Percentiles rank a stretch among this genome's conserved stretches.
Evolutionary conservation across 208 protist species (phyloP).

Genomic region (Angomonas ambiguus): DNA sequence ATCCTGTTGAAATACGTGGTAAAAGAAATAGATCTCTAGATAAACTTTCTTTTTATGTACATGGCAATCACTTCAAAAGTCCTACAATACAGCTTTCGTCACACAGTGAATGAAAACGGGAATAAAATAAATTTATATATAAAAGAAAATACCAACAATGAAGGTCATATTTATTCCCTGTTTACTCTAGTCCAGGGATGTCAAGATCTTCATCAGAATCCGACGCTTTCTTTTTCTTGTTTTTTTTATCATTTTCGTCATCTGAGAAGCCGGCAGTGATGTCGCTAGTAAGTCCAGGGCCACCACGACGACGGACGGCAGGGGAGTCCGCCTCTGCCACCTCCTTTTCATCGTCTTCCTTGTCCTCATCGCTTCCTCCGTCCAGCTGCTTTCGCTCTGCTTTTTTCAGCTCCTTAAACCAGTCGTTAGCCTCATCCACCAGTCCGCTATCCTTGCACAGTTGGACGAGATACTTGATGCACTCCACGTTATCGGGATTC

Average conservation of each 20-base stretch:
- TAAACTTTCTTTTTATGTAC: too few relatives aligned
- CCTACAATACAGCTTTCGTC: too few relatives aligned
- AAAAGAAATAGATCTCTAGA: too few relatives aligned
- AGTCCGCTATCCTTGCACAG: constrained; percentile 90
- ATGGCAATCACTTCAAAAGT: too few relatives aligned
- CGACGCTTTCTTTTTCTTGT: constrained; percentile 29
- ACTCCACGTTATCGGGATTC: constrained; percentile 94
- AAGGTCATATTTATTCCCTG: neutral
- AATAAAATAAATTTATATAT: constrained; percentile 6
- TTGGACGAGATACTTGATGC: constrained; percentile 92
- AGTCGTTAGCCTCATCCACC: constrained; percentile 89
- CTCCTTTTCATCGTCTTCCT: constrained; percentile 12
- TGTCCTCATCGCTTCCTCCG: constrained; percentile 31
- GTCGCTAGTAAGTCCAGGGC: constrained; percentile 18
- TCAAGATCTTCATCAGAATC: constrained; percentile 75
- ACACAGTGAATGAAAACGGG: too few relatives aligned
- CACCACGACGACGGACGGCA: constrained; percentile 13
- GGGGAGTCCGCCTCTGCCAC: constrained; percentile 19
- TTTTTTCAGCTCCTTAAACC: constrained; percentile 82
- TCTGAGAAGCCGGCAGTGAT: constrained; percentile 32
- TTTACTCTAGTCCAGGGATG: constrained; percentile 58
- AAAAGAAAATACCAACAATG: constrained; percentile 5
- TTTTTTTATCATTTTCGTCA: constrained; percentile 28
- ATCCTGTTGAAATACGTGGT: constrained; percentile 10
- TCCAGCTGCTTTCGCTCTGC: constrained; percentile 62